Evolutionary conservation across 768 basidiomycete species (phyloP), one percentile per base, ranked within the genome.

Genomic region (Agaricus sinodeliciosus): DNA sequence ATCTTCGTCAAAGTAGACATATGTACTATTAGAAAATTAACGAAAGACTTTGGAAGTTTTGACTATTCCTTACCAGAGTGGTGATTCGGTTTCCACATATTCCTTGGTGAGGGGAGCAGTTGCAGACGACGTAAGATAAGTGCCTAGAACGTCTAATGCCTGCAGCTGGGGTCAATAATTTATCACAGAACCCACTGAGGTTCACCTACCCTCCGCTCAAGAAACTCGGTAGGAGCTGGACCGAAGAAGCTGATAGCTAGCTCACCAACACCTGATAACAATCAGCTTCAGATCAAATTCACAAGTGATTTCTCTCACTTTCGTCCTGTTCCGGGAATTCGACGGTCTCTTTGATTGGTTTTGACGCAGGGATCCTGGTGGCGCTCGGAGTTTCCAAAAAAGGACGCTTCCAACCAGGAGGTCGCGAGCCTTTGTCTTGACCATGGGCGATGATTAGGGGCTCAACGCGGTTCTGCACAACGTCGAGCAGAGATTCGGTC

Each of bases 251-350:
- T 77, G 44, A 97, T 77, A 16, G 78, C 69, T 6, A 98, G 63
- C 71, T 97, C 94, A 34, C 96, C 95, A 61, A 92, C 80, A 55
- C 72, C 78, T 78, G 48, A 7, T 43, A 44, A 40, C 9, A 11
- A 9, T 13, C 25, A 48, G 49, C 28, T 50, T 47, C 55, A 34
- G 5, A n/a, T 16, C 7, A 18, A n/a, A 42, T 19, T 51, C 27
- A 25, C 40, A 35, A 31, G 39, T 7, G 27, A 42, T 13, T 49
- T 7, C 18, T 35, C 76, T 22, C 55, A 73, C 87, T 89, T 72
- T 98, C 95, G 61, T 98, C 94, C 66, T 91, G 84, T 70, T 98
- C 96, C 9, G 96, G 95, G 63, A 99, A 99, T 62, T 94, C 90
- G 15, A 97, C 83, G 0, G 75, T 72, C 55, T 87, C 79, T 55